Evolutionary conservation across 257 asterid genomes (phyloP).

Genomic region (Forsythia suspensa): DNA sequence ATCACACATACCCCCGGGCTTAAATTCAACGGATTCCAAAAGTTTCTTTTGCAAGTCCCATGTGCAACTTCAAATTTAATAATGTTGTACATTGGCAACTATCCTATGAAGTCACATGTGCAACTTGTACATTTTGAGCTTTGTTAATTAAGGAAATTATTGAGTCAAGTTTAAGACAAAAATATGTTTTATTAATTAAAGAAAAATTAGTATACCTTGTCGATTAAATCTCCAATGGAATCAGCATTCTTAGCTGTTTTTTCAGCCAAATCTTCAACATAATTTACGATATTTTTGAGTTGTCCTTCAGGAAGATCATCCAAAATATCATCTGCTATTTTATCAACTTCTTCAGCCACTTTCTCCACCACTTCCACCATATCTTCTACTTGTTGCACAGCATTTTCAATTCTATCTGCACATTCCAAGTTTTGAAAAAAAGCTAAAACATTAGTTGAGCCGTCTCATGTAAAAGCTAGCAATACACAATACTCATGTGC

Average conservation of each 20-base stretch:
- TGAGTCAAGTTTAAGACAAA: neutral
- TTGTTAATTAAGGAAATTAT: neutral
- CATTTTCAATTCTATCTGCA: slow-evolving; percentile 41
- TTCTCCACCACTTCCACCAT: slow-evolving; percentile 59
- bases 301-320: slow-evolving; percentile 59
- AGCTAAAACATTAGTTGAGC: neutral
- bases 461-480: neutral
- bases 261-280: slow-evolving; percentile 53
- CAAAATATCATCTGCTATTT: slow-evolving; percentile 45
- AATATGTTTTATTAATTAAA: neutral
- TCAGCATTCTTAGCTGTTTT: slow-evolving; percentile 53
- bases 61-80: neutral
- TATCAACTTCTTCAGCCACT: slow-evolving; percentile 61
- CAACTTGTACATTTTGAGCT: neutral
- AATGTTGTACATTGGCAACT: neutral
- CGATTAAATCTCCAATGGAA: slow-evolving; percentile 46
- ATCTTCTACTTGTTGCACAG: slow-evolving; percentile 52
- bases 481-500: too few species aligned
- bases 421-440: neutral
- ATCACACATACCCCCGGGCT: neutral
- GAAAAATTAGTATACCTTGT: slow-evolving; percentile 40
- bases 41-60: neutral
- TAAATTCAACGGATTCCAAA: too few species aligned
- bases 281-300: slow-evolving; percentile 32
- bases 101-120: neutral